These are phyloP conservation scores for Coelastrella sp. DNA, from an alignment of 139 green algal genomes.

Conservation along the genomic window DNA sequence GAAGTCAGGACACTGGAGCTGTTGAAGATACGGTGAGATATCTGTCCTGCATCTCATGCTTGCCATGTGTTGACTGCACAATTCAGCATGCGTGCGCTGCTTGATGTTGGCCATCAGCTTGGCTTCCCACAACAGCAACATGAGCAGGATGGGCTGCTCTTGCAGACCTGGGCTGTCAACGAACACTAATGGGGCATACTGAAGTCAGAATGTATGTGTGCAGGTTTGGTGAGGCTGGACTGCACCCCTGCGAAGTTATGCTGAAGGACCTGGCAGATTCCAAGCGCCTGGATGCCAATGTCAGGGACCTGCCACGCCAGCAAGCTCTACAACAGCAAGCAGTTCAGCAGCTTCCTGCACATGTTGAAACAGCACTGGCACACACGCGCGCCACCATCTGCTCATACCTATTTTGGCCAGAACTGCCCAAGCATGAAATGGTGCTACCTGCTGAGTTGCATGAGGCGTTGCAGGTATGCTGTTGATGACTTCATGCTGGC, in stretches of 20 bases:
- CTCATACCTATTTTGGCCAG: constrained; percentile 93
- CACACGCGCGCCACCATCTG: constrained; percentile 78
- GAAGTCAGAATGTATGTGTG: too few species aligned
- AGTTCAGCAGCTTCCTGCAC: constrained; percentile 5
- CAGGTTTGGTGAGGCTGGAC: constrained; percentile 85
- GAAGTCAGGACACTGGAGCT: constrained; percentile 95
- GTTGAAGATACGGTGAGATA: constrained; percentile 85
- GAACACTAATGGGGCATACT: too few species aligned
- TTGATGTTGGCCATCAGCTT: too few species aligned
- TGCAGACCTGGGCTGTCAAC: too few species aligned
- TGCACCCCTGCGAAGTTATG: constrained; percentile 89
- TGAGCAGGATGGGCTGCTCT: too few species aligned
- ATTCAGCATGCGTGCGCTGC: too few species aligned
- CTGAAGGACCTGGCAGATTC: constrained; percentile 93
- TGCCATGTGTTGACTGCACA: too few species aligned
- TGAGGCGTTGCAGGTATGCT: constrained; percentile 43
- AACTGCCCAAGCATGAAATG: constrained; percentile 63
- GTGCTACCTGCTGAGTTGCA: constrained; percentile 66
- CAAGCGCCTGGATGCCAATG: constrained; percentile 87
- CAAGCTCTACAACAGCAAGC: constrained; percentile 26
- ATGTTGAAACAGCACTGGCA: constrained; percentile 35
- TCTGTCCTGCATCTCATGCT: too few species aligned
- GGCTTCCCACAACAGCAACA: too few species aligned
- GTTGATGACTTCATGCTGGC: neutral
- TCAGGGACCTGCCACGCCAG: constrained; percentile 57